These are phyloP conservation scores for Syzygium aqueum DNA, from an alignment of 345 rosid genomes.

Conservation along the genomic window DNA sequence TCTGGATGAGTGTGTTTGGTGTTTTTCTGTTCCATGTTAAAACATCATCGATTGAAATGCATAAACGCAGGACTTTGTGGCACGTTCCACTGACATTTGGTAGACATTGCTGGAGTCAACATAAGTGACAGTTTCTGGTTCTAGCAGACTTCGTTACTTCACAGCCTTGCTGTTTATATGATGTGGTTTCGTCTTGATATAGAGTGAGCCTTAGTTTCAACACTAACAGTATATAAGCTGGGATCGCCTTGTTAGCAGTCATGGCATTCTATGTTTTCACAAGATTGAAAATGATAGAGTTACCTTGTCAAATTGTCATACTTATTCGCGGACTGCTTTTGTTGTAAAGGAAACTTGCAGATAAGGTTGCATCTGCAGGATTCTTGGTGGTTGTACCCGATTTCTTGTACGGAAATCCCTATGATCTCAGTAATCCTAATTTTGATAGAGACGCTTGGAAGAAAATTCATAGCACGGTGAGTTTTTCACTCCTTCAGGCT, in stretches of 20 bases:
- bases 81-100: neutral
- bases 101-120: neutral
- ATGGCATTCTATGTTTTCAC: neutral
- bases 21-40: neutral
- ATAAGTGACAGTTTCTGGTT: neutral
- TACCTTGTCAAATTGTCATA: neutral
- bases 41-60: neutral
- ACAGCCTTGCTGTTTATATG: neutral
- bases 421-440: neutral
- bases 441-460: slow-evolving; percentile 13
- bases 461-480: slow-evolving; percentile 9
- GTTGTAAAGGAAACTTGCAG: slow-evolving; percentile 23
- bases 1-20: neutral
- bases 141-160: neutral
- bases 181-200: neutral
- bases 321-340: neutral
- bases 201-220: neutral
- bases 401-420: slow-evolving; percentile 7
- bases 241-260: neutral
- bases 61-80: neutral
- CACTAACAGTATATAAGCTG: neutral
- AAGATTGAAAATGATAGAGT: neutral
- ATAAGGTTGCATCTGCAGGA: slow-evolving; percentile 26
- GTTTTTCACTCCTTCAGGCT: neutral
- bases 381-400: slow-evolving; percentile 26